Conservation (phyloP, 352 stramenopile species). For the Phytophthora sansomeana region DNA sequence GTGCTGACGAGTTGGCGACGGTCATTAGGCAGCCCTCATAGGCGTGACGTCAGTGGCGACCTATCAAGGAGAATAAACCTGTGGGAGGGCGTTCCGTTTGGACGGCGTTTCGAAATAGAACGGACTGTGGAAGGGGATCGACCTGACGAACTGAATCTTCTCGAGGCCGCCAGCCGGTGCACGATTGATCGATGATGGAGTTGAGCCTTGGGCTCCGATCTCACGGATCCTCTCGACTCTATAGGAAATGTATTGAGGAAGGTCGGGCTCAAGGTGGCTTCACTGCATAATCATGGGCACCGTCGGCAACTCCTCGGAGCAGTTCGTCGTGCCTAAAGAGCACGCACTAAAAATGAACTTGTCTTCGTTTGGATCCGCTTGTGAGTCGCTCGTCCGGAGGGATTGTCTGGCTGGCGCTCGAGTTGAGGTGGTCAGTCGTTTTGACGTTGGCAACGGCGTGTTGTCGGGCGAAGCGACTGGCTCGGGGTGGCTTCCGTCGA, state of each 20-base stretch:
- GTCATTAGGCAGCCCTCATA: constrained; percentile 25
- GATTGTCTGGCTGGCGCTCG: not conserved
- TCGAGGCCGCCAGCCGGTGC: not conserved
- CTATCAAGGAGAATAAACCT: constrained; percentile 7
- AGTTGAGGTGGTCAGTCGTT: constrained; percentile 28
- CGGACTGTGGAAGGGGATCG: not conserved
- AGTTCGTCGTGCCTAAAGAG: not conserved
- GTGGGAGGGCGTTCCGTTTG: not conserved
- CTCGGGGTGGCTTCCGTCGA: not conserved
- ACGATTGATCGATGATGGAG: constrained; percentile 35
- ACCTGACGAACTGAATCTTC: not conserved
- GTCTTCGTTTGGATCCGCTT: constrained; percentile 1
- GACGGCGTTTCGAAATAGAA: not conserved
- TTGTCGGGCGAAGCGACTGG: constrained; percentile 15
- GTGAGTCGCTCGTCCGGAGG: constrained; percentile 8
- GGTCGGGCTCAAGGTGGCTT: constrained; percentile 6
- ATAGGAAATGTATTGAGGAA: not conserved
- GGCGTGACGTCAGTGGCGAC: not conserved
- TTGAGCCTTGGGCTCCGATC: constrained; percentile 12
- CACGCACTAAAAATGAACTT: not conserved
- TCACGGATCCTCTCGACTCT: not conserved
- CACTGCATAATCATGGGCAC: not conserved
- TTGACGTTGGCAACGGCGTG: constrained; percentile 21
- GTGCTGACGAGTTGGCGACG: constrained; percentile 19
- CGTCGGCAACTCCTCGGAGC: not conserved